Evolutionary conservation across 306 rosid species (phyloP), one percentile per base, ranked within the genome.

Genomic region (Boehmeria nivea): DNA sequence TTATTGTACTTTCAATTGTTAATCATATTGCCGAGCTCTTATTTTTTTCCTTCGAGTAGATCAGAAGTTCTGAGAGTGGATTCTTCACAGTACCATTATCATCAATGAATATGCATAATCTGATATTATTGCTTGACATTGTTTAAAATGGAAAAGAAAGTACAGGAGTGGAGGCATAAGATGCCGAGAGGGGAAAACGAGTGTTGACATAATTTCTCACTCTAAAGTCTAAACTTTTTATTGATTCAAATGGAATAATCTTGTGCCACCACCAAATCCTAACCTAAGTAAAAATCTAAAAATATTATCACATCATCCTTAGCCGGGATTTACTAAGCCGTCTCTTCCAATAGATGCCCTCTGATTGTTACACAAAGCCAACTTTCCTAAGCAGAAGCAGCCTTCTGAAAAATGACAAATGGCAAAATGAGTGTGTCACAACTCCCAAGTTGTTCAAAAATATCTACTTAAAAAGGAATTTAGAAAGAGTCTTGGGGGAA

Each of bases 351-450:
- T 62, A n/a, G 8, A 0, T 49, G 27, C 16, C 16, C 27, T 49
- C 8, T 6, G 28, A 49, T 19, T 8, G 33, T 49, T 49, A 8
- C n/a, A 17, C 25, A 0, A n/a, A 15, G 11, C 39, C 19, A 67
- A 58, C 33, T 83, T 70, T 23, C 84, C 69, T n/a, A n/a, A 67
- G 81, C 42, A 44, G 86, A 72, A 22, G 87, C 69, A 61, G 81
- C 83, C 72, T 78, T 86, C 95, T 82, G 77, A 71, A 60, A 45
- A 51, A 42, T 12, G 34, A 59, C 13, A 34, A 57, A 31, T 31
- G 36, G 36, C 36, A 31, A 31, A 10, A 31, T 4, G 36, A 31
- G 36, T 31, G 44, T 7, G 15, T 40, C n/a, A 37, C 10, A 39
- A 66, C 69, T 58, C 15, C 48, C 26, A 25, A 46, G 14, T 22